Conservation (phyloP, 768 basidiomycete genomes). For the Suillus decipiens region DNA sequence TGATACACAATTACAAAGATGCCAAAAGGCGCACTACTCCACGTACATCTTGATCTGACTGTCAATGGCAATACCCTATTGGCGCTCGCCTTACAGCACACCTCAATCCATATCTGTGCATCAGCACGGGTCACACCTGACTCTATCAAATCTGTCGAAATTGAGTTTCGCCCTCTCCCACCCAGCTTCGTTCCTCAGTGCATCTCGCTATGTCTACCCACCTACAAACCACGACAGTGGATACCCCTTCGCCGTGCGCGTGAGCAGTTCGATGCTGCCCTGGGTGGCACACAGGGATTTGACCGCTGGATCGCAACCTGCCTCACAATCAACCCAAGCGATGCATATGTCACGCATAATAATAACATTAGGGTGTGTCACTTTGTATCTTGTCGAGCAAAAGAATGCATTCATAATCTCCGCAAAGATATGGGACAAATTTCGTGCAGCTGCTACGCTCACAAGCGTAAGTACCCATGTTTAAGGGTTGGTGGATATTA, state of each 20-base stretch:
- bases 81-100: conserved; percentile 54
- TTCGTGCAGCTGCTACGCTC: conserved; percentile 53
- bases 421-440: conserved; percentile 75
- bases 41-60: conserved; percentile 75
- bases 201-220: conserved; percentile 35
- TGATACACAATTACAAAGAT: conserved; percentile 43
- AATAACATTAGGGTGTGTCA: conserved; percentile 59
- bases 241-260: conserved; percentile 56
- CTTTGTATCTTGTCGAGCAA: not conserved
- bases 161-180: conserved; percentile 56
- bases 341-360: conserved; percentile 75
- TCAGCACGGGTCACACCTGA: conserved; percentile 38
- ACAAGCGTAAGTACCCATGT: conserved; percentile 41
- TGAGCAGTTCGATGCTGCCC: conserved; percentile 45
- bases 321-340: conserved; percentile 67
- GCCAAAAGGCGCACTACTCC: conserved; percentile 79
- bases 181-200: conserved; percentile 17
- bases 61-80: conserved; percentile 57
- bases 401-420: conserved; percentile 2
- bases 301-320: conserved; percentile 63
- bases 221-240: conserved; percentile 53
- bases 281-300: conserved; percentile 67
- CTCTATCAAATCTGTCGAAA: conserved; percentile 46
- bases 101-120: conserved; percentile 60
- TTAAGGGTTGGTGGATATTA: not conserved